Evolutionary conservation across 1,284 basidiomycete species (phyloP).

Genomic region (Microbotryomycetes sp.): DNA sequence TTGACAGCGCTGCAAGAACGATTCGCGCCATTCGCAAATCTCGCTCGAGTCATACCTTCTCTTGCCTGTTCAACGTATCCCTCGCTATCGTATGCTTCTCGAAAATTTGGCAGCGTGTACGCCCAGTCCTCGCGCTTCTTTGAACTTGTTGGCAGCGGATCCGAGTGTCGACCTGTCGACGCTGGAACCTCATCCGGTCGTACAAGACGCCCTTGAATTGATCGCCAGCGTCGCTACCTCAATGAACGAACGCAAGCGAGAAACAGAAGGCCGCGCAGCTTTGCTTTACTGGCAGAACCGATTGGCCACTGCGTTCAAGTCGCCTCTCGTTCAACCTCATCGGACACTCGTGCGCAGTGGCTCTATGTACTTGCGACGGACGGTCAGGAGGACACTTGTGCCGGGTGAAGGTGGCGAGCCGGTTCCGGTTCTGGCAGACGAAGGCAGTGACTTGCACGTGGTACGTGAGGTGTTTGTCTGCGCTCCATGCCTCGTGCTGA

Average conservation of each 20-base stretch:
- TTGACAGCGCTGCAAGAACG: slow-evolving; percentile 35
- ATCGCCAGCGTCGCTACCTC: slow-evolving; percentile 79
- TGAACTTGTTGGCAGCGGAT: slow-evolving; percentile 7
- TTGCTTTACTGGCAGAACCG: slow-evolving; percentile 70
- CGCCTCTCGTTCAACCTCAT: slow-evolving; percentile 95
- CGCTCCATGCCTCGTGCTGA: no score
- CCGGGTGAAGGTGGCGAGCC: not conserved
- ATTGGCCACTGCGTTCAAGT: slow-evolving; percentile 84
- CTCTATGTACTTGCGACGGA: slow-evolving; percentile 5
- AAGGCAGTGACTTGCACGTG: not conserved
- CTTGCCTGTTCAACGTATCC: slow-evolving; percentile 91
- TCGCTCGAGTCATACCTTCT: slow-evolving; percentile 91
- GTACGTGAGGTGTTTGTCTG: no score
- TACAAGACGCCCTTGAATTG: slow-evolving; percentile 74
- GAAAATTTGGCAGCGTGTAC: slow-evolving; percentile 75
- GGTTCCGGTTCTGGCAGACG: not conserved
- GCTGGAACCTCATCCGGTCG: slow-evolving; percentile 44
- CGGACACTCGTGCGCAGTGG: slow-evolving; percentile 52
- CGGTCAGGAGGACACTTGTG: not conserved
- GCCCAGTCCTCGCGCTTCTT: slow-evolving; percentile 42
- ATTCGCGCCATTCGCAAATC: slow-evolving; percentile 86
- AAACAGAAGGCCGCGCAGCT: slow-evolving; percentile 78
- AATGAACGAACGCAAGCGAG: slow-evolving; percentile 95
- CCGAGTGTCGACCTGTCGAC: not conserved
- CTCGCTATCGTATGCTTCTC: slow-evolving; percentile 77